Evolutionary conservation across 1,139 yeast species (phyloP).

Genomic region (Suhomyces coccinellae): DNA sequence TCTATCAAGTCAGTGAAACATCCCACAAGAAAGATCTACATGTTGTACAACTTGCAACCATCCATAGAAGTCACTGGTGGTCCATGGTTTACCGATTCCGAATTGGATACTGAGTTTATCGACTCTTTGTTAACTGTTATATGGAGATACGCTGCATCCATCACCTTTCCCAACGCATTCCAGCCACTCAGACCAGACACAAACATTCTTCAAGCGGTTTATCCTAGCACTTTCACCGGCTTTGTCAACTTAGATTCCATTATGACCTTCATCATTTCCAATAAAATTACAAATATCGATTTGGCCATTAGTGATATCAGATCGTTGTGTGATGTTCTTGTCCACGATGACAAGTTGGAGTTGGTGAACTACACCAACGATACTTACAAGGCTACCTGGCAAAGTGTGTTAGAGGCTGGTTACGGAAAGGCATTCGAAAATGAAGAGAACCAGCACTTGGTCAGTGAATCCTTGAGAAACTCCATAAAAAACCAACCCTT

Average conservation of each 20-base stretch:
- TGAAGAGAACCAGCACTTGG: conserved; percentile 18
- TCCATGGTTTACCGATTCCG: conserved; percentile 98
- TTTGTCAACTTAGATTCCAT: conserved; percentile 73
- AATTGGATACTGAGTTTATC: conserved; percentile 90
- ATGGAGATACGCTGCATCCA: conserved; percentile 81
- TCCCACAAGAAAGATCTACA: conserved; percentile 95
- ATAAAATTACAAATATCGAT: conserved; percentile 82
- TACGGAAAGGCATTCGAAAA: conserved; percentile 47
- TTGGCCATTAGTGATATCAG: conserved; percentile 73
- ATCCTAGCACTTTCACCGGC: conserved; percentile 46
- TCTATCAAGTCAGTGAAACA: conserved; percentile 88
- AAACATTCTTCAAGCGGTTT: conserved; percentile 48
- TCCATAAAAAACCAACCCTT: conserved; percentile 24
- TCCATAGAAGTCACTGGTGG: conserved; percentile 97
- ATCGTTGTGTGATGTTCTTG: conserved; percentile 82
- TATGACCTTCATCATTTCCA: conserved; percentile 68
- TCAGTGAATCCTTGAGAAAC: conserved; percentile 14
- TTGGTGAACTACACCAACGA: conserved; percentile 48
- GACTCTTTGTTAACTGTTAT: conserved; percentile 79
- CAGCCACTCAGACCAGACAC: conserved; percentile 33
- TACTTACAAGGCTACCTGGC: conserved; percentile 60
- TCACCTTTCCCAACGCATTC: conserved; percentile 75
- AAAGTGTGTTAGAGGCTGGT: conserved; percentile 61
- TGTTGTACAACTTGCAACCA: conserved; percentile 92
- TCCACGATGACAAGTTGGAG: conserved; percentile 85